Evolutionary conservation across 768 basidiomycete genomes (phyloP), one percentile per base, ranked within the genome.

Genomic region (Tricholoma terreum): DNA sequence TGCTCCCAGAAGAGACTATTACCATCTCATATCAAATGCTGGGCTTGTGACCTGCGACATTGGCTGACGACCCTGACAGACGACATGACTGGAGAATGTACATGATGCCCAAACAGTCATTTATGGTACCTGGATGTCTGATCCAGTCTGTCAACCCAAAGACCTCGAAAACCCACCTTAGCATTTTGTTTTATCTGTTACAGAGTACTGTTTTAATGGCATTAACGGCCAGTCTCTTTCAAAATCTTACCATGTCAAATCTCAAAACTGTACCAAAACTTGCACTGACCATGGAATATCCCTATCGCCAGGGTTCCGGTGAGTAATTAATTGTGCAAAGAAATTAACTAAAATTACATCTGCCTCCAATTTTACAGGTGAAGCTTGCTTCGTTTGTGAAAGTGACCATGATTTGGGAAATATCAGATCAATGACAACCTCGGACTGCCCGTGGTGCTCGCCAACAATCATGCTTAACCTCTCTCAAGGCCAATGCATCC

Each of bases 81-180:
- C 6, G 12, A 34, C 14, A 50, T 50, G 49, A 50, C 49, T 50
- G 27, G 49, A 50, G 49, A 21, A 50, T 11, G 15, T 50, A 50
- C 49, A 50, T 21, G 17, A 33, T 33, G 15, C 3, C 5, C 9
- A n/a, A 33, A 21, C 31, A 11, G 17, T 33, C 50, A 36, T 50
- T 50, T 34, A 50, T 15, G 11, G 50, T 50, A 9, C 50, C 50
- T 50, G 50, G 50, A 19, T 48, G 57, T 6, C 55, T 71, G 2
- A 57, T 71, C 14, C 63, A 68, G 19, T 58, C 65, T 3, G 30
- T 73, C 0, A 64, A 72, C 54, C 71, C 71, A 7, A 22, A 54
- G 3, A 46, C 63, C 5, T 64, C 61, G 9, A 62, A 34, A 7
- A 51, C 33, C 1, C 36, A 55, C 19, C 17, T 35, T 5, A 49